Evolutionary conservation across 2,329 filamentous ascomycete genomes (phyloP).

Genomic region (Phoma sp.): DNA sequence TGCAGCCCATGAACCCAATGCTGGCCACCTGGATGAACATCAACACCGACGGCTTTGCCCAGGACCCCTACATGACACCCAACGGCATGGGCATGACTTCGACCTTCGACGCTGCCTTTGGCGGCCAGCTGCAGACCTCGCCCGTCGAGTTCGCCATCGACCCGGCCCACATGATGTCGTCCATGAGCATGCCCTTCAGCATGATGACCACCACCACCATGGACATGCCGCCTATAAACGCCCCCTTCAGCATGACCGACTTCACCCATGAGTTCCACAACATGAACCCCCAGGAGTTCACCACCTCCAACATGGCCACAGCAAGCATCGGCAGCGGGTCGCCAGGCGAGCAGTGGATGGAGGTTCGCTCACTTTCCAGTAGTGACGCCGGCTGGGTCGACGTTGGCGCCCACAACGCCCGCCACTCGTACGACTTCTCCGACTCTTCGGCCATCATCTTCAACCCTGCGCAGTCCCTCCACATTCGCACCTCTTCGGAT

Average conservation of each 20-base stretch:
- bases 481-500: conserved; percentile 85
- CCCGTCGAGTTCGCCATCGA: conserved; percentile 56
- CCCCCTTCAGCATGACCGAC: conserved; percentile 62
- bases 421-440: conserved; percentile 73
- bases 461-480: conserved; percentile 88
- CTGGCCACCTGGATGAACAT: conserved; percentile 55
- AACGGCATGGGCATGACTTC: conserved; percentile 42
- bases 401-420: conserved; percentile 63
- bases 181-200: conserved; percentile 52
- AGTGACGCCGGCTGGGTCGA: conserved; percentile 88
- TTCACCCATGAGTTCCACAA: conserved; percentile 72
- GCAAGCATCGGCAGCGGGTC: conserved; percentile 63
- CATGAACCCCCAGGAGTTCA: conserved; percentile 55
- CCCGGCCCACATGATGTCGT: conserved; percentile 49
- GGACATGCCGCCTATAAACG: conserved; percentile 47
- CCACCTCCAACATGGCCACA: conserved; percentile 28
- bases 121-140: conserved; percentile 52
- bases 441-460: conserved; percentile 72
- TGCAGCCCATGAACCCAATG: conserved; percentile 45
- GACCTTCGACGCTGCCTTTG: conserved; percentile 49
- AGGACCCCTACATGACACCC: conserved; percentile 32
- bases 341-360: conserved; percentile 79
- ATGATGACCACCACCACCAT: conserved; percentile 53
- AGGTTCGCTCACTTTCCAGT: conserved; percentile 84
- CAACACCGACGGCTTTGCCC: conserved; percentile 39